A percentile compares a stretch with the other conserved stretches of the same genome.
Evolutionary conservation across 441 rosid genomes (phyloP).

Genomic region (Populus hybrid): DNA sequence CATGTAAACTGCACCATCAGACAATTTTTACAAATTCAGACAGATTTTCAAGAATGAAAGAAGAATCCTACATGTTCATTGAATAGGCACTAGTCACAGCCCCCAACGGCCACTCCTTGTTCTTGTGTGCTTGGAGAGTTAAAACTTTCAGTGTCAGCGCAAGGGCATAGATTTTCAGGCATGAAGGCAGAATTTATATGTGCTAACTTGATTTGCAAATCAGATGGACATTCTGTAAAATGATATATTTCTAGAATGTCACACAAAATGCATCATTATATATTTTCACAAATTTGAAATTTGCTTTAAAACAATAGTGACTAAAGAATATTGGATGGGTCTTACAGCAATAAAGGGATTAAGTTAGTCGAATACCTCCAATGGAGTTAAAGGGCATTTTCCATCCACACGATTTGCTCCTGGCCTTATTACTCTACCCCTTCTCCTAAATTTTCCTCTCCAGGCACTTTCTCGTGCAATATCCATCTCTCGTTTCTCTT

Average conservation of each 20-base stretch:
- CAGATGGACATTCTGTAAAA: not conserved
- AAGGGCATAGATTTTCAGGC: not conserved
- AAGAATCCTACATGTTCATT: not conserved
- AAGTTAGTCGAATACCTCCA: slow-evolving; percentile 55
- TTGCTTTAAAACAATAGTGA: not conserved
- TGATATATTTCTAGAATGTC: not conserved
- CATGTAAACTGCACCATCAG: not conserved
- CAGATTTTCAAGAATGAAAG: not conserved
- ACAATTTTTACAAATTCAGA: not conserved
- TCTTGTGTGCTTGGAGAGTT: not conserved
- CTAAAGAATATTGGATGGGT: not conserved
- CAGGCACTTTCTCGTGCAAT: slow-evolving; percentile 85
- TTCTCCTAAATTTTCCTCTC: slow-evolving; percentile 91
- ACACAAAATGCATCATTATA: not conserved
- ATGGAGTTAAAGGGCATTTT: slow-evolving; percentile 88
- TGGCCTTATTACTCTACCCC: slow-evolving; percentile 85
- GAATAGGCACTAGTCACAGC: not conserved
- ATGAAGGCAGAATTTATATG: not conserved
- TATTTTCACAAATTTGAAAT: not conserved
- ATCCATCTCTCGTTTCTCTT: slow-evolving; percentile 89
- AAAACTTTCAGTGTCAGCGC: not conserved
- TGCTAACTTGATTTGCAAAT: not conserved
- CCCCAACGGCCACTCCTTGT: not conserved
- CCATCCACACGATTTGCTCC: slow-evolving; percentile 89
- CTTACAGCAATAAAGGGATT: not conserved